Percentiles rank a stretch among this genome's conserved stretches.
Conservation (phyloP, 192 early-diverging fungal species). For the Thamnidium elegans region DNA sequence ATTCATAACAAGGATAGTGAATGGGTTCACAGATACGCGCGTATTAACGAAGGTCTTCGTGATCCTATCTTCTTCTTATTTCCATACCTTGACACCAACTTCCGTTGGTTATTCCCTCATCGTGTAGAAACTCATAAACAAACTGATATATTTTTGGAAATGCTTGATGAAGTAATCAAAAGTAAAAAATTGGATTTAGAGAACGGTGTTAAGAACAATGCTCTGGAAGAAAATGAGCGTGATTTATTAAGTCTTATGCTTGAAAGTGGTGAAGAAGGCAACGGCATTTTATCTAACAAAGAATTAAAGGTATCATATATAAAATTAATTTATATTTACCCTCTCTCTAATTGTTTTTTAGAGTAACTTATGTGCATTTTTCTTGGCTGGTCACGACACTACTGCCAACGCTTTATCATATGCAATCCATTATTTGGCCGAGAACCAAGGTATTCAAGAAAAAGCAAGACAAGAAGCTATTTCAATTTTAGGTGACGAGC, state of each 20-base stretch:
- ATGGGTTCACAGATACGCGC: slow-evolving; percentile 44
- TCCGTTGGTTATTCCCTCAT: slow-evolving; percentile 4
- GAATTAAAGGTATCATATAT: slow-evolving; percentile 12
- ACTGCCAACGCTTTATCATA: slow-evolving; percentile 53
- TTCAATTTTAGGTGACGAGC: slow-evolving; percentile 48
- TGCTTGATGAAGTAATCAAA: slow-evolving; percentile 13
- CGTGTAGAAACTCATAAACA: slow-evolving; percentile 4
- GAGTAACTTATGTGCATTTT: slow-evolving; percentile 40
- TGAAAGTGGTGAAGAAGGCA: slow-evolving; percentile 8
- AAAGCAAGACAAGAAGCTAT: slow-evolving; percentile 54
- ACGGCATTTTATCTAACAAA: background rate
- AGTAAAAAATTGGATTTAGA: background rate
- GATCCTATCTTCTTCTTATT: slow-evolving; percentile 53
- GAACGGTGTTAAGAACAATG: no score
- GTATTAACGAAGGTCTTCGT: slow-evolving; percentile 41
- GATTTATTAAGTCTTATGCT: slow-evolving; percentile 36
- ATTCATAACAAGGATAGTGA: slow-evolving; percentile 42
- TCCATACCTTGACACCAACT: slow-evolving; percentile 43
- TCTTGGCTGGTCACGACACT: slow-evolving; percentile 55
- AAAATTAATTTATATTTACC: slow-evolving; percentile 49
- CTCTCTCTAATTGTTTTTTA: background rate
- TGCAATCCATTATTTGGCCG: slow-evolving; percentile 48
- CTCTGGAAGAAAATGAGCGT: slow-evolving; percentile 10
- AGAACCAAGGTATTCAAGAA: slow-evolving; percentile 45
- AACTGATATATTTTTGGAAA: slow-evolving; percentile 5